Evolutionary conservation across 2,329 filamentous ascomycete species (phyloP).

Genomic region (Trichoderma sp.): DNA sequence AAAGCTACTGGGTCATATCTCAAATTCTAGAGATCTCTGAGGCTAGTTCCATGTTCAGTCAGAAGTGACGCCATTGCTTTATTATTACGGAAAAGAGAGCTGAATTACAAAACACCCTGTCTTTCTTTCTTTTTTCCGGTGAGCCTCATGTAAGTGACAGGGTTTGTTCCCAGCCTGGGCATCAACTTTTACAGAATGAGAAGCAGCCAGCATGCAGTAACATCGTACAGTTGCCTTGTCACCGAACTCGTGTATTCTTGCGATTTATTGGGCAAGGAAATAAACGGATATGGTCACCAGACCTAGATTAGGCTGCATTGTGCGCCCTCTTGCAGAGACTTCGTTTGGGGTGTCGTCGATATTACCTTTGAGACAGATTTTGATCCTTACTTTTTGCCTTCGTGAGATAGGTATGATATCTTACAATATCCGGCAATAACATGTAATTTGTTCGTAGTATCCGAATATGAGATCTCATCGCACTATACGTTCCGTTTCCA

Average conservation of each 20-base stretch:
- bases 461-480: not conserved
- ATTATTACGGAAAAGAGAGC: no score
- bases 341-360: not conserved
- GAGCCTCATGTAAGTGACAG: not conserved
- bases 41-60: no score
- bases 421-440: not conserved
- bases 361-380: not conserved
- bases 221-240: not conserved
- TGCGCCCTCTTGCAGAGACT: not conserved
- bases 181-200: not conserved
- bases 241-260: not conserved
- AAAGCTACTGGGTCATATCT: no score
- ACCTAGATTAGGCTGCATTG: not conserved
- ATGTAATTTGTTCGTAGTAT: not conserved
- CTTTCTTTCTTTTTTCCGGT: not conserved
- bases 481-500: not conserved
- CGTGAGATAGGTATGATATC: not conserved
- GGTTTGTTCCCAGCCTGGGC: not conserved
- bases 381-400: not conserved
- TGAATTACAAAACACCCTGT: no score
- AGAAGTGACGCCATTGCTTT: no score
- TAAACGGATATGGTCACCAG: accelerated
- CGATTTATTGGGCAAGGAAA: not conserved
- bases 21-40: no score
- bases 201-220: not conserved